Evolutionary conservation across 2,329 filamentous ascomycete species (phyloP), one percentile per base, ranked within the genome.

Genomic region (Teratosphaeria zuluensis): DNA sequence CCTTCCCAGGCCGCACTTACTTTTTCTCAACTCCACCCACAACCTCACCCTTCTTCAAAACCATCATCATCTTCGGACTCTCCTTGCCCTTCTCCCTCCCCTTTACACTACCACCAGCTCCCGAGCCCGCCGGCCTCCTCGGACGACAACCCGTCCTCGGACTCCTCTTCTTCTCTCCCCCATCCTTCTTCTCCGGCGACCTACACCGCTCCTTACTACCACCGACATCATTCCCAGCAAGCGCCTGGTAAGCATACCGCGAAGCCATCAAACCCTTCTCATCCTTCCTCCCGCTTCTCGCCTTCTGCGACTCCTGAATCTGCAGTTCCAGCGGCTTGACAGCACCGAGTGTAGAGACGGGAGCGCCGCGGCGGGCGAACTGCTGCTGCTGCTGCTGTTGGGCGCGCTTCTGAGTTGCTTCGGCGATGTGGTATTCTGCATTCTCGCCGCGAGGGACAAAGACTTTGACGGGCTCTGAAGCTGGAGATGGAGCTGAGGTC

Each of bases 381-480:
- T 24, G 48, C 51, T 35, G 35, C 1, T 56, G 42, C 3, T 51
- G 28, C 30, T 35, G 35, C 4, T 56, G 24, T 2, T 51, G 28
- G 8, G n/a, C n/a, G 51, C 51, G 31, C 28, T 16, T 28, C 57
- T 57, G 59, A 9, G 21, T 48, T n/a, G 57, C 62, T n/a, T 66
- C 65, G 12, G 67, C 64, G 55, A 70, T 65, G 57, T 70, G 68
- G 4, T 51, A 16, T 19, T 65, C 61, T 24, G 62, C 60, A 9
- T 66, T 67, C 46, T 70, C 68, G 58, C 68, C 67, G 19, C 62
- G 62, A 11, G 68, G 68, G 19, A 70, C 65, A 59, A 70, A 70
- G 59, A 70, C 62, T 56, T 61, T 64, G 52, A 14, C 8, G 51
- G 51, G 30, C 21, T 57, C 56, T 35, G 38, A 21, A 38, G 14